Evolutionary conservation across 164 flowering plant species (phyloP).

Genomic region (grape (Vitis vinifera)): ASM3070453v1 NC_081811.1:3802001-3802500

Average conservation of each 20-base stretch:
- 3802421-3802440: conserved; percentile 94
- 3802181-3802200: conserved; percentile 58
- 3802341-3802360: conserved; percentile 99
- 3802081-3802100: too few relatives aligned
- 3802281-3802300: neutral
- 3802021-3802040: too few relatives aligned
- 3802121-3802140: conserved; percentile 7
- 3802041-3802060: too few relatives aligned
- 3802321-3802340: conserved; percentile 17
- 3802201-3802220: conserved; percentile 75
- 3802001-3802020: too few relatives aligned
- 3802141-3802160: conserved; percentile 59
- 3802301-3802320: conserved; percentile 4
- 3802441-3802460: conserved; percentile 23
- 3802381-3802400: conserved; percentile 98
- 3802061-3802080: too few relatives aligned
- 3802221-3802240: conserved; percentile 30
- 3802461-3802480: neutral
- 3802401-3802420: conserved; percentile 99
- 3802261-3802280: neutral
- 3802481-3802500: neutral
- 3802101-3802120: neutral
- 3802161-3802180: conserved; percentile 80
- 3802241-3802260: neutral
- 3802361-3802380: conserved; percentile 96